Conservation (phyloP, 2,329 filamentous ascomycete species). For the Talaromyces rugulosus region DNA sequence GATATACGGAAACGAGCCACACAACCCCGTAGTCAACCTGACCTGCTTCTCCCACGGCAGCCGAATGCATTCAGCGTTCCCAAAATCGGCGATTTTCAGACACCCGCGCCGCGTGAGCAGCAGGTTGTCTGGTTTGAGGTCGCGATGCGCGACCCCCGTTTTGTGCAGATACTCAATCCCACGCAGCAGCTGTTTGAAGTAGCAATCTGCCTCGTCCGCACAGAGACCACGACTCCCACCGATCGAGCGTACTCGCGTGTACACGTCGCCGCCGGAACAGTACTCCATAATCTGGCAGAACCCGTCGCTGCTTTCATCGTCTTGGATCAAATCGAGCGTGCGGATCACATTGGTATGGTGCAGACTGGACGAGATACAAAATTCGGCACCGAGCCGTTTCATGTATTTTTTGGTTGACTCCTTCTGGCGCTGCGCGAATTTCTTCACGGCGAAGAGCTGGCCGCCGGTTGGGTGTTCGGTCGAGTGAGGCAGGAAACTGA, state of each 20-base stretch:
- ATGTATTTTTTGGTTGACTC: conserved; percentile 87
- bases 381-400: conserved; percentile 84
- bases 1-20: conserved; percentile 85
- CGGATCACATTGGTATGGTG: conserved; percentile 89
- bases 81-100: conserved; percentile 58
- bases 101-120: conserved; percentile 56
- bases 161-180: conserved; percentile 91
- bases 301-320: conserved; percentile 63
- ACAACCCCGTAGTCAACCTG: conserved; percentile 88
- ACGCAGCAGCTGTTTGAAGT: conserved; percentile 92
- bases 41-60: conserved; percentile 92
- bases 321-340: conserved; percentile 82
- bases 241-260: conserved; percentile 75
- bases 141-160: conserved; percentile 72
- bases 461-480: conserved; percentile 59
- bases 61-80: conserved; percentile 82
- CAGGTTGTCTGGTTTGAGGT: conserved; percentile 57
- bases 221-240: conserved; percentile 60
- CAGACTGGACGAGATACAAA: conserved; percentile 86
- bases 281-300: conserved; percentile 96
- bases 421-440: conserved; percentile 78
- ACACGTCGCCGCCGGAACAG: conserved; percentile 81
- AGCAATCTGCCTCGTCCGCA: conserved; percentile 73
- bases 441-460: conserved; percentile 90
- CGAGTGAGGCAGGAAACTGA: conserved; percentile 80